phyloP scores from a whole-genome alignment of 495 filamentous ascomycete species.

The Podospora appendiculata region DNA sequence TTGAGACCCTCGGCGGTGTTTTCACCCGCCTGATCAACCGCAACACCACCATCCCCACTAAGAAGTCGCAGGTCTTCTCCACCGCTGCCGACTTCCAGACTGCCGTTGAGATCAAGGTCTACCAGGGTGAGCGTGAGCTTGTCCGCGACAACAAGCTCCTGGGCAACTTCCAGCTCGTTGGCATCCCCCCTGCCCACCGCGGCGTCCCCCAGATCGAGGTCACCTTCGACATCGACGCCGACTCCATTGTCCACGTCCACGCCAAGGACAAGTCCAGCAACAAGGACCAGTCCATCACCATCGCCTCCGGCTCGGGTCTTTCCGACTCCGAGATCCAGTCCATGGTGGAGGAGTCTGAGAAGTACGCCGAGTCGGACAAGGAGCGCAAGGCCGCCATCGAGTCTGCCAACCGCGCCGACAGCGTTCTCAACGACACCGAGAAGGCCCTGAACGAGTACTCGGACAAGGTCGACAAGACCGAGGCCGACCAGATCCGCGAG shows the following conservation, averaged over 20 bases:
- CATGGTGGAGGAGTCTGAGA: conserved; percentile 97
- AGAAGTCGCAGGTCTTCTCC: conserved; percentile 98
- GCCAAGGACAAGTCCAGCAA: conserved; percentile 99
- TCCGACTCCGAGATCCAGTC: conserved; percentile 87
- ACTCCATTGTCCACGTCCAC: conserved; percentile 97
- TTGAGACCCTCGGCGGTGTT: conserved; percentile 98
- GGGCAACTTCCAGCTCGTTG: conserved; percentile 99
- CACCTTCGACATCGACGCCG: conserved; percentile 98
- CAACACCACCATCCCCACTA: conserved; percentile 99
- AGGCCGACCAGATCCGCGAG: conserved; percentile 85
- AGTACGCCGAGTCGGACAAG: conserved; percentile 91
- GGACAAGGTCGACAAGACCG: conserved; percentile 92
- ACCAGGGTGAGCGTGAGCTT: conserved; percentile 99
- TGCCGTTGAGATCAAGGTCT: conserved; percentile 99
- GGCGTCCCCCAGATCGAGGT: conserved; percentile 98
- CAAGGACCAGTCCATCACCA: conserved; percentile 99
- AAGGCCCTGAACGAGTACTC: conserved; percentile 95
- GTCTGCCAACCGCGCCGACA: conserved; percentile 93
- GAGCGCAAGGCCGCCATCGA: conserved; percentile 94
- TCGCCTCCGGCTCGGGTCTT: conserved; percentile 96
- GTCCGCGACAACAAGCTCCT: conserved; percentile 98
- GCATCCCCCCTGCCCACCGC: conserved; percentile 94
- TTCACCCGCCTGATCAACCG: conserved; percentile 99
- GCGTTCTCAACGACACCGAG: conserved; percentile 94
- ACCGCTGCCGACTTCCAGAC: conserved; percentile 99